These are phyloP conservation scores for Trichophaea hybrida DNA, from an alignment of 2,329 filamentous ascomycete species.

Conservation along the genomic window DNA sequence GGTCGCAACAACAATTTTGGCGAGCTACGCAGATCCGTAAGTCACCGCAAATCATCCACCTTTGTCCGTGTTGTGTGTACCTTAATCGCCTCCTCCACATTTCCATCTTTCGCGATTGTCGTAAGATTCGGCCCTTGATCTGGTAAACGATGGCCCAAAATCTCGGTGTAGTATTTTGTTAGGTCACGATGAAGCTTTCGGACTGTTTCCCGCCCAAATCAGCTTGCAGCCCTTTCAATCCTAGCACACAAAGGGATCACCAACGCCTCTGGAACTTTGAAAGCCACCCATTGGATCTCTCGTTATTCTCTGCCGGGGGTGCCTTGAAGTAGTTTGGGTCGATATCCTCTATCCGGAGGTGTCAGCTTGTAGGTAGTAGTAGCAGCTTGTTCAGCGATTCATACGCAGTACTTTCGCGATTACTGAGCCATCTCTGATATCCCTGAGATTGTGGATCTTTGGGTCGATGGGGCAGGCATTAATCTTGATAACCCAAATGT, in stretches of 20 bases:
- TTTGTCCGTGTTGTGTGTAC: conserved; percentile 4
- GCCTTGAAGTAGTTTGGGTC: conserved; percentile 26
- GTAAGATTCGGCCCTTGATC: conserved; percentile 25
- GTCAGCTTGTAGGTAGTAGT: not conserved
- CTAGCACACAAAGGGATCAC: not conserved
- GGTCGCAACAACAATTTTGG: conserved; percentile 27
- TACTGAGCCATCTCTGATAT: conserved; percentile 26
- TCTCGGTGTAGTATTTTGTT: conserved; percentile 26
- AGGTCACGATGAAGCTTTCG: conserved; percentile 27
- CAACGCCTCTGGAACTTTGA: conserved; percentile 25
- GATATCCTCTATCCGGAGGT: conserved; percentile 24
- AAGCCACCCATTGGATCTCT: conserved; percentile 25
- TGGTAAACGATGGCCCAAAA: conserved; percentile 24
- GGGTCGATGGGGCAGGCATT: conserved; percentile 28
- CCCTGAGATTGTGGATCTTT: conserved; percentile 25
- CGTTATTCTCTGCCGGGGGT: conserved; percentile 19
- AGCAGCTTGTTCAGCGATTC: conserved; percentile 4
- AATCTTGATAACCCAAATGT: conserved; percentile 20
- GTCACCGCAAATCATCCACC: not conserved
- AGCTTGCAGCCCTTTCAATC: not conserved
- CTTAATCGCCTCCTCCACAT: conserved; percentile 26
- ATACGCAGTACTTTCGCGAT: conserved; percentile 27
- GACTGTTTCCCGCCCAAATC: conserved; percentile 11
- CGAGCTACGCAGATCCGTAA: conserved; percentile 17
- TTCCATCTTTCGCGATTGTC: conserved; percentile 26